Evolutionary conservation across 148 eudicot genomes (phyloP).

Genomic region (Cornus controversa): DNA sequence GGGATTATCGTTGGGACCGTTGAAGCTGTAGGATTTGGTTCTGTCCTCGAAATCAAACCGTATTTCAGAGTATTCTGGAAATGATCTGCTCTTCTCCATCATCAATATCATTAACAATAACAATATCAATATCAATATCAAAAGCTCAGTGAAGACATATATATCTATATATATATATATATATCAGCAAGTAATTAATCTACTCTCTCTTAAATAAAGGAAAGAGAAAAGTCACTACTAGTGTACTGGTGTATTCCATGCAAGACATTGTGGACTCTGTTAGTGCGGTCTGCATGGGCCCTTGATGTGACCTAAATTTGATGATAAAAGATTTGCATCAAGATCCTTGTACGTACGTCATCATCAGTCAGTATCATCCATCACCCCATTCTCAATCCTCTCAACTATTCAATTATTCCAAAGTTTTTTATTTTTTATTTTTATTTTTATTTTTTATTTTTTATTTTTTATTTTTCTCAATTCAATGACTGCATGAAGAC

Average conservation of each 20-base stretch:
- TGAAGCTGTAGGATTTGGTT: conserved; percentile 63
- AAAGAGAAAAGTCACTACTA: not conserved
- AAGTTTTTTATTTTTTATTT: no score
- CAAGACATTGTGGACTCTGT: conserved; percentile 17
- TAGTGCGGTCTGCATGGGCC: conserved; percentile 45
- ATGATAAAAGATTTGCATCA: conserved; percentile 7
- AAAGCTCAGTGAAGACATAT: not conserved
- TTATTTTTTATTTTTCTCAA: no score
- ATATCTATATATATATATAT: no score
- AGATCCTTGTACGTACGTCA: conserved; percentile 13
- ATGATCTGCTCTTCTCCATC: conserved; percentile 84
- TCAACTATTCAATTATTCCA: no score
- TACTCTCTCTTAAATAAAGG: not conserved
- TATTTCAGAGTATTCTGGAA: conserved; percentile 57
- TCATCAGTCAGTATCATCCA: no score
- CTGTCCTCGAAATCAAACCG: conserved; percentile 61
- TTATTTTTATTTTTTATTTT: no score
- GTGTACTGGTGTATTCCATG: conserved; percentile 18
- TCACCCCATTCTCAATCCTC: no score
- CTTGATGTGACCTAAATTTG: conserved; percentile 19
- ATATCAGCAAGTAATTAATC: no score
- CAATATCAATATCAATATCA: no score
- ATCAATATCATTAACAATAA: no score
- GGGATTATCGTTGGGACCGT: conserved; percentile 69
- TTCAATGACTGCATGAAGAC: no score